These are phyloP conservation scores for Salix viminalis DNA, from an alignment of 345 rosid genomes.

Conservation along the genomic window DNA sequence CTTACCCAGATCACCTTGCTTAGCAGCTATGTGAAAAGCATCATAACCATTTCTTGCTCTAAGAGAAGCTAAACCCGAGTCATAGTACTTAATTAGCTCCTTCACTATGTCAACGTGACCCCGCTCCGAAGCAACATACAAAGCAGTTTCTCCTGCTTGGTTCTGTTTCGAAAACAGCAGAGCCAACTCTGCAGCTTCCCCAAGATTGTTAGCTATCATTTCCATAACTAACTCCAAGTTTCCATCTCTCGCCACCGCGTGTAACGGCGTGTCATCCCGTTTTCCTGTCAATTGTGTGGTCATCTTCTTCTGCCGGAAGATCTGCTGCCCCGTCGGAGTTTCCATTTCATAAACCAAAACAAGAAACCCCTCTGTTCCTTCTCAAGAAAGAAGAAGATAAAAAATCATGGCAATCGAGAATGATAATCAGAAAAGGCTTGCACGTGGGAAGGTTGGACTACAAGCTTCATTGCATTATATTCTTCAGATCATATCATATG, in stretches of 20 bases:
- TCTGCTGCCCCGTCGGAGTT: constrained; percentile 28
- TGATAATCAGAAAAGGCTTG: constrained; percentile 1
- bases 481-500: not conserved
- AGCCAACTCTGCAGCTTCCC: constrained; percentile 38
- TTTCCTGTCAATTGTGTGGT: constrained; percentile 63
- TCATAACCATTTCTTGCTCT: constrained; percentile 82
- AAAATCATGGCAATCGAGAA: not conserved
- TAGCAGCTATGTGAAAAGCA: constrained; percentile 86
- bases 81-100: constrained; percentile 57
- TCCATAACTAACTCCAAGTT: constrained; percentile 43
- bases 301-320: constrained; percentile 49
- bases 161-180: constrained; percentile 58
- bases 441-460: not conserved
- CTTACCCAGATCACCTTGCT: constrained; percentile 74
- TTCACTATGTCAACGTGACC: constrained; percentile 60
- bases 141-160: constrained; percentile 77
- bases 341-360: constrained; percentile 14
- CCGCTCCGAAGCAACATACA: constrained; percentile 77
- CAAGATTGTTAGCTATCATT: constrained; percentile 35
- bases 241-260: constrained; percentile 62
- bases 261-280: constrained; percentile 69
- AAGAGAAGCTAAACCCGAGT: constrained; percentile 47
- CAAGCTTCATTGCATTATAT: not conserved
- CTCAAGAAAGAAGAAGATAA: not conserved
- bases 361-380: not conserved